Evolutionary conservation across 371 early-diverging fungal species (phyloP), one percentile per base, ranked within the genome.

Genomic region (Syncephalis fuscata): DNA sequence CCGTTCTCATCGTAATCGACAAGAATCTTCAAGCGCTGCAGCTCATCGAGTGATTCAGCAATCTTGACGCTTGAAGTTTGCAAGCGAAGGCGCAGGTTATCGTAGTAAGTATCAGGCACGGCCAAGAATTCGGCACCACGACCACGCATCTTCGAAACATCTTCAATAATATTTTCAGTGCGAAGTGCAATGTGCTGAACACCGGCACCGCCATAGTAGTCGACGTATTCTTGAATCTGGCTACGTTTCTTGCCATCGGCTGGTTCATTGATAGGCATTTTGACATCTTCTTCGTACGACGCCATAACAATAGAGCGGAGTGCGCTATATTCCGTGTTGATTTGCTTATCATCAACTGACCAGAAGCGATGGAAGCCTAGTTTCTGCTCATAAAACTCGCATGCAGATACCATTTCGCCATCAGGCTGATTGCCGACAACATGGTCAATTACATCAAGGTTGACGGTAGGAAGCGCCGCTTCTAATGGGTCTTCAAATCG

Each of bases 261-360:
- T 8, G 97, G 97, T 68, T 96, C 97, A 62, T 94, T 94, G 67
- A 96, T 88, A 50, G 94, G 94, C 76, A 94, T 87, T 73, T 94
- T 93, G 71, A 96, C 80, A 42, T 59, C 68, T 55, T 94, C 94
- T 56, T 76, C 75, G 49, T 79, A 82, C 58, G 92, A 92, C 27
- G 93, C 84, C 92, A 96, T 92, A 65, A 93, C 95, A 49, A 92
- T 87, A 23, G 92, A 91, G 17, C 92, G 80, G 51, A 94, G 73
- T 32, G 93, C 80, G 58, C 84, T 83, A 74, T 88, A 94, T 61
- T 96, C 85, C 44, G 95, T 91, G 68, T 86, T 84, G 46, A 96
- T 89, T 65, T 92, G 88, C 53, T 73, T 82, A 68, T 96, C 97
- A 66, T 96, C 97, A 41, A 96, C 92, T 24, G 89, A 88, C 94